These are phyloP conservation scores for Candida sanyaensis DNA, from an alignment of 1,139 yeast genomes.

Conservation along the genomic window DNA sequence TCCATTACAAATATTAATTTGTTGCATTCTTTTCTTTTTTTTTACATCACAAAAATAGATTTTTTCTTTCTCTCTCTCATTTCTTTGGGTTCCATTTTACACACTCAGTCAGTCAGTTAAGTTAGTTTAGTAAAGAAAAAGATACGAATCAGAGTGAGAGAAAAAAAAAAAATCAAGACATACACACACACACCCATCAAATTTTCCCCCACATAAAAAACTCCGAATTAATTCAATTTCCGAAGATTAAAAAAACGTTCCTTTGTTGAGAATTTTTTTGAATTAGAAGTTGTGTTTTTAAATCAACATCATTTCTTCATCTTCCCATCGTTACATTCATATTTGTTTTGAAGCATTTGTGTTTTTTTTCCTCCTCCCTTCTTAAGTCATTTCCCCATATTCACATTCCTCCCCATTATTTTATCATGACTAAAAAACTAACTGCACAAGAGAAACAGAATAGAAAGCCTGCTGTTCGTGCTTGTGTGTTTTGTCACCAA, in stretches of 20 bases:
- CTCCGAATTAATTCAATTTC: constrained; percentile 2
- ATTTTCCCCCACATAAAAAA: background rate
- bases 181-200: background rate
- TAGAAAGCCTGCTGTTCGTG: constrained; percentile 65
- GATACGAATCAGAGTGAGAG: background rate
- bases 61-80: background rate
- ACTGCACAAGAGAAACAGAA: constrained; percentile 51
- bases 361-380: background rate
- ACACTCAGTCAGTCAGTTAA: no score
- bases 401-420: background rate
- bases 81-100: background rate
- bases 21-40: background rate
- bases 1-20: no score
- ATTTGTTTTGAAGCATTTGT: background rate
- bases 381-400: background rate
- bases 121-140: background rate
- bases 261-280: background rate
- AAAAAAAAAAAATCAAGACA: background rate
- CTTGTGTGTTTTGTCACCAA: constrained; percentile 69
- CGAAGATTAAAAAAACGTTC: background rate
- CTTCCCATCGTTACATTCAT: background rate
- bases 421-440: constrained; percentile 59
- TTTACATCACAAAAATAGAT: no score
- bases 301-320: background rate
- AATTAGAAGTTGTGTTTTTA: no score